Base-by-base conservation (phyloP, 106 monocot species). In the Dendrobium huoshanense region DNA sequence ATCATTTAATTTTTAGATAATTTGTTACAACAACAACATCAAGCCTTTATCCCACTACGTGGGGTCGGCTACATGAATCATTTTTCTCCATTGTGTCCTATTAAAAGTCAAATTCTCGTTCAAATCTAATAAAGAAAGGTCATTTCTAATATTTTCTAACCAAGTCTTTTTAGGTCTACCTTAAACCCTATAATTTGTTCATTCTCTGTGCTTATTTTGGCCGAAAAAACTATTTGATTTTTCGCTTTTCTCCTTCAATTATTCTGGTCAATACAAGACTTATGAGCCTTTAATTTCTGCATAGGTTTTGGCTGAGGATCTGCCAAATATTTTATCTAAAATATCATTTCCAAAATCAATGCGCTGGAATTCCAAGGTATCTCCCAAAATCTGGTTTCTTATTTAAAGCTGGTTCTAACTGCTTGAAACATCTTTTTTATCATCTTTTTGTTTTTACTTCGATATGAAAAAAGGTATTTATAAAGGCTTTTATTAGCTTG, bases 281-380 rank as follows among this genome's bases (percentile, higher is more conserved):
- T 37, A 40, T 15, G 72, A 64, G 65, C 20, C 43, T 41, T 45
- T 25, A 61, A 72, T 59, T 78, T 80, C 5, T 85, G 55, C 76
- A 7, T 83, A 97, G 97, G 97, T 98, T 24, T 80, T 98, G 67
- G 75, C 90, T 51, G 91, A 89, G 79, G 90, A 98, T 79, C 82
- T 98, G 54, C 90, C 97, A 20, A 86, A 72, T 59, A 80, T 92
- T 58, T 81, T 98, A 82, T 55, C 85, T 77, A 85, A 85, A 75
- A 85, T 98, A 83, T 92, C 94, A 85, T 98, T 98, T 87, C 48
- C 89, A 54, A 98, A 92, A 80, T 94, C 94, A 40, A 98, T 98
- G 97, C 97, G 97, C 24, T 98, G 97, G 97, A 94, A 94, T 82
- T 92, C 97, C 41, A 83, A 92, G 84, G 96, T 97, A 87, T 44